Evolutionary conservation across 2,329 filamentous ascomycete species (phyloP), one percentile per base, ranked within the genome.

Genomic region (Hypoxylon sp.): DNA sequence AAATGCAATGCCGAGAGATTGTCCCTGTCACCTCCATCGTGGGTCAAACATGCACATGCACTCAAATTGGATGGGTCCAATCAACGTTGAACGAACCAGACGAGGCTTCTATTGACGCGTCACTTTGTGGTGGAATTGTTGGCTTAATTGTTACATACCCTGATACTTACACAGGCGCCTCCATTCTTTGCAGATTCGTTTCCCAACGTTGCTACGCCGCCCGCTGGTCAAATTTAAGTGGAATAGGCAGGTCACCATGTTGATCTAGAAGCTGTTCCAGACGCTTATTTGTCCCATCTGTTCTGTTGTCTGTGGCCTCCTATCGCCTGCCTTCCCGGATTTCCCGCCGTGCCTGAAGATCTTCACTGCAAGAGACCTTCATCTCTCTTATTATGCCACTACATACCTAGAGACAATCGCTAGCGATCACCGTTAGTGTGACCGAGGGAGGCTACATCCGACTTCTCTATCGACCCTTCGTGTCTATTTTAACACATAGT

Each of bases 281-380:
- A 38, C 25, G 30, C 41, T 19, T 52, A 51, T 56, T 49, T n/a
- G 41, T 21, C n/a, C n/a, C n/a, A n/a, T n/a, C 46, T 58, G 64
- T 58, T 63, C 56, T 48, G 55, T 53, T 64, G 61, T 63, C 61
- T 55, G 32, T 21, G 45, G 28, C 60, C 49, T 60, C 66, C 65
- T 68, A 68, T 70, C 67, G 62, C 59, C 62, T 66, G 63, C 66
- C 68, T 65, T 71, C 72, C 72, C 72, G 70, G 71, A 69, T 63
- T 71, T 53, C 68, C 69, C 71, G 67, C 61, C 64, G 72, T 75
- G 60, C 74, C 73, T 76, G 71, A 74, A 75, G 73, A 75, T 77
- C 74, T 72, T 73, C 68, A 53, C 71, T 75, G 72, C 69, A 72
- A 70, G 63, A 67, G 53, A 68, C 67, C 58, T 63, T 69, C 60